Base-by-base conservation (phyloP, 352 stramenopile species). In the Phytophthora ohioensis region DNA sequence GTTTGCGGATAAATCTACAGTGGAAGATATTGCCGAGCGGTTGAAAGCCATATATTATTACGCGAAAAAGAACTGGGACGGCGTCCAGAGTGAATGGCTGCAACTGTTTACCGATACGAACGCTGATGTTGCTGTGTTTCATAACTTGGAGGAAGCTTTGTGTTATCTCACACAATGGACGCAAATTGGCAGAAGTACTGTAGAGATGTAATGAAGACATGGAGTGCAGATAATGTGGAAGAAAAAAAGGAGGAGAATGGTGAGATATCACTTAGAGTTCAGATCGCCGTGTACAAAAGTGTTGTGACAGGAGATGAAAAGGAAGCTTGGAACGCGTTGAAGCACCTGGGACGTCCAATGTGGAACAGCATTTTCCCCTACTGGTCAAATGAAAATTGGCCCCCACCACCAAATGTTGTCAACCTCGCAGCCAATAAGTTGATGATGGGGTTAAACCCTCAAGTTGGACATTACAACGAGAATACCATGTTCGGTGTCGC, bases 401-500 rank as follows among this genome's bases (percentile, higher is more conserved):
- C 21, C 21, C 21, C 21, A 27, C 21, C 21, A 27, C 21, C 21
- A 2, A 0, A 27, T 27, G 21, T 27, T 27, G 21, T 49, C 8
- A 27, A 2, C 8, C 21, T 67, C 8, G 49, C 60, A 39, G 60
- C 59, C 34, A 55, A 34, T 47, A 67, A 61, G 21, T 17, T 67
- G 41, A 21, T 67, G 34, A 31, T 67, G 13, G 60, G 49, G 5
- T 8, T 17, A 15, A 46, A 31, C 12, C 3, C n/a, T 56, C 31
- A 30, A 17, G 2, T 13, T 7, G 1, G 17, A 61, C 6, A 42
- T 31, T 56, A 56, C 42, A 60, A 9, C 4, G 39, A 42, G 48
- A n/a, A 36, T 0, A 59, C 47, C n/a, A 58, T 67, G 48, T 67
- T 48, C 45, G 59, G 59, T 13, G 59, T 67, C n/a, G 59, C 59